These are phyloP conservation scores for Skeletonema tropicum DNA, from an alignment of 108 stramenopile species.

Conservation along the genomic window DNA sequence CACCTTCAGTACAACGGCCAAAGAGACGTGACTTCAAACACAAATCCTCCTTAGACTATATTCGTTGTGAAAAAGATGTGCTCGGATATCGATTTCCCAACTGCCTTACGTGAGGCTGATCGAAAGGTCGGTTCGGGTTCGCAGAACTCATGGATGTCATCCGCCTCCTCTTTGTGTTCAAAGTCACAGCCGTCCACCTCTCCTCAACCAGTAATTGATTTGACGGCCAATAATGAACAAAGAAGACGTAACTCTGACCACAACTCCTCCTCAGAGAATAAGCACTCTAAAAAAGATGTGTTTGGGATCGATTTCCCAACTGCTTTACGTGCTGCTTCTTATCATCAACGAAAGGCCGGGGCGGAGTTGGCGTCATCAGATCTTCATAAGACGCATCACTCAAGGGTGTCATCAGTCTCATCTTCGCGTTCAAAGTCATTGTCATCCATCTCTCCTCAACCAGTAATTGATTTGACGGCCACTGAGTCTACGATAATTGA, in stretches of 20 bases:
- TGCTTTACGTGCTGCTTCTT: conserved; percentile 4
- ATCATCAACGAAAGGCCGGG: background rate
- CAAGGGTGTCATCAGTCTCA: background rate
- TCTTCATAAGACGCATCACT: background rate
- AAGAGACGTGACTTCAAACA: background rate
- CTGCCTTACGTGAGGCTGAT: background rate
- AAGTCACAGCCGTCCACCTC: background rate
- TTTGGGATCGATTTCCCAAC: background rate
- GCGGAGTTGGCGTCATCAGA: no score
- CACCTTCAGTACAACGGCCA: background rate
- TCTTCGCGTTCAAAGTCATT: background rate
- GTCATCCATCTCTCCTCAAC: background rate
- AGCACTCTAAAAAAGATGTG: background rate
- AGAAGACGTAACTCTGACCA: no score
- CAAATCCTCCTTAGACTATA: background rate
- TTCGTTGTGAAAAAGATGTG: background rate
- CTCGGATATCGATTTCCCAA: background rate
- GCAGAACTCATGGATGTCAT: background rate
- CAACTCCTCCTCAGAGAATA: background rate
- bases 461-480: background rate
- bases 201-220: no score
- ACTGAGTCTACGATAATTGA: background rate
- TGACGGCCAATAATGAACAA: no score
- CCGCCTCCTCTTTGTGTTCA: background rate
- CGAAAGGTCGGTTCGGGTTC: background rate